Percentiles rank a stretch among this genome's conserved stretches.
Evolutionary conservation across 129 eudicot genomes (phyloP).

Genomic region (Flaveria brownii): DNA sequence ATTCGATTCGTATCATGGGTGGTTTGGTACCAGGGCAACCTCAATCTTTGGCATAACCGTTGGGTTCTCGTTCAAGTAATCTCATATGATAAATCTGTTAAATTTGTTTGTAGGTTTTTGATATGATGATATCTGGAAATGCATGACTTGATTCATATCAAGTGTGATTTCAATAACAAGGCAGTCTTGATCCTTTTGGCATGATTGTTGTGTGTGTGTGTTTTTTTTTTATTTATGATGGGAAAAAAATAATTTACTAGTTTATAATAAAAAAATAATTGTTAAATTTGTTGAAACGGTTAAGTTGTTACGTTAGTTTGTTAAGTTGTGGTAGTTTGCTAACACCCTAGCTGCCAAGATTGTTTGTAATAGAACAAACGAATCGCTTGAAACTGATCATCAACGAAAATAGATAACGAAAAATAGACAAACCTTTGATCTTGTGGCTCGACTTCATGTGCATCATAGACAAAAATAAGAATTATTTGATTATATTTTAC

Average conservation of each 20-base stretch:
- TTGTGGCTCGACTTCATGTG: not conserved
- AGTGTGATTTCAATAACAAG: slow-evolving; percentile 1
- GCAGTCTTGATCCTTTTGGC: slow-evolving; percentile 16
- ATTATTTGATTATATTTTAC: slow-evolving; percentile 1
- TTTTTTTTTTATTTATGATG: not conserved
- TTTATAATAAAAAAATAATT: not conserved
- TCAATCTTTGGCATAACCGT: slow-evolving; percentile 37
- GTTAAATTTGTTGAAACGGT: not conserved
- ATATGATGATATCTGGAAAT: not conserved
- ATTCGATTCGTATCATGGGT: slow-evolving; percentile 14
- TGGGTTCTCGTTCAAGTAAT: slow-evolving; percentile 2
- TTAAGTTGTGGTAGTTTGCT: not conserved
- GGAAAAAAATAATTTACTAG: not conserved
- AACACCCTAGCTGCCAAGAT: not conserved
- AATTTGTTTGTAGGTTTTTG: not conserved
- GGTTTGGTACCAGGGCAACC: slow-evolving; percentile 36
- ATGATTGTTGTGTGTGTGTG: not conserved
- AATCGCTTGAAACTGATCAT: too few species aligned
- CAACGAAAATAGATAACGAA: not conserved
- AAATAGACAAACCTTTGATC: slow-evolving; percentile 1
- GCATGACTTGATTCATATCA: slow-evolving; percentile 9
- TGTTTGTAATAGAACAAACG: not conserved
- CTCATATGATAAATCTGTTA: not conserved
- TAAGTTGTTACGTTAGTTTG: not conserved
- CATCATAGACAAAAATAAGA: not conserved